These are phyloP conservation scores for Arctium lappa DNA, from an alignment of 129 eudicot species.

Conservation along the genomic window DNA sequence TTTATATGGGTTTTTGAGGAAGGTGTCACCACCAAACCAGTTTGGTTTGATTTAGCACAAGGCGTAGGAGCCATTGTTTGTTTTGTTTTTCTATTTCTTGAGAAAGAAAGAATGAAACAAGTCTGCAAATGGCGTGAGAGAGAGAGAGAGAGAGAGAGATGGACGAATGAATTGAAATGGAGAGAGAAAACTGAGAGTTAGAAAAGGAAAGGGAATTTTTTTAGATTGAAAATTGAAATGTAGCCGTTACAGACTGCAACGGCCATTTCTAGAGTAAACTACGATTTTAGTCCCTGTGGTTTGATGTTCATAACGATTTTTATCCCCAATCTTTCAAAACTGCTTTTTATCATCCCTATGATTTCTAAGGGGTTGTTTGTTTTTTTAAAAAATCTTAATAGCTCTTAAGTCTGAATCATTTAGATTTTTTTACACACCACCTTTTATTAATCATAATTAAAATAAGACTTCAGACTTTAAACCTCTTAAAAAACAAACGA, in stretches of 20 bases:
- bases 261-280: constrained; percentile 5
- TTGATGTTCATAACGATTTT: too few species aligned
- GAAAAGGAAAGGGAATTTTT: not conserved
- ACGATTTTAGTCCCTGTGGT: too few species aligned
- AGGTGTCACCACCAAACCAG: not conserved
- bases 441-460: too few species aligned
- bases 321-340: too few species aligned
- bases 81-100: not conserved
- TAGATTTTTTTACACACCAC: too few species aligned
- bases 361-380: too few species aligned
- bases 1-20: constrained; percentile 15
- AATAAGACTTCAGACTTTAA: too few species aligned
- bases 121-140: not conserved
- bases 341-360: too few species aligned
- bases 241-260: constrained; percentile 38
- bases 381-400: too few species aligned
- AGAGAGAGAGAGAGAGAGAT: not conserved
- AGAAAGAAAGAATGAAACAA: not conserved
- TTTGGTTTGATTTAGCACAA: constrained; percentile 26
- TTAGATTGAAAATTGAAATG: constrained; percentile 18
- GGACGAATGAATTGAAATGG: not conserved
- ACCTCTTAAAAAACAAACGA: too few species aligned
- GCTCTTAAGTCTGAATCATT: too few species aligned
- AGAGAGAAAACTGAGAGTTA: not conserved
- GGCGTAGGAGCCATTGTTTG: constrained; percentile 33